Percentiles rank a stretch among this genome's conserved stretches.
phyloP scores from a whole-genome alignment of 768 basidiomycete genomes.

The Termitomyces sp. region DNA sequence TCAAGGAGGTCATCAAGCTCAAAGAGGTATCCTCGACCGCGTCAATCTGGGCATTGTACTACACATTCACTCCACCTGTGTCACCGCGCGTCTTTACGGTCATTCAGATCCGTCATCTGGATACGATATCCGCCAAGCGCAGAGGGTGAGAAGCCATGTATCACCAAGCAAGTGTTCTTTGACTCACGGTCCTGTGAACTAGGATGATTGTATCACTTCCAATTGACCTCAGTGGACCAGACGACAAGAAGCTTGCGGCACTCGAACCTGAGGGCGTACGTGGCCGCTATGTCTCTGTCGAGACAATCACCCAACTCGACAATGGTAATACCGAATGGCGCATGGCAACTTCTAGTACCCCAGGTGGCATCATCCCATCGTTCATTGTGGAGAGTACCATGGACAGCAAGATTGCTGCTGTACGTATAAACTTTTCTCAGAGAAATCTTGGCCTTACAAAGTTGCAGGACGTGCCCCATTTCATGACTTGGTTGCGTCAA shows the following conservation, averaged over 20 bases:
- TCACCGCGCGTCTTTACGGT: slow-evolving; percentile 76
- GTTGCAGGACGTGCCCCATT: slow-evolving; percentile 65
- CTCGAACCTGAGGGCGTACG: slow-evolving; percentile 60
- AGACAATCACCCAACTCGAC: slow-evolving; percentile 56
- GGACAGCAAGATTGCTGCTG: slow-evolving; percentile 58
- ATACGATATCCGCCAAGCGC: slow-evolving; percentile 39
- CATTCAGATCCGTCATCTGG: slow-evolving; percentile 55
- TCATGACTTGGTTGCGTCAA: slow-evolving; percentile 59
- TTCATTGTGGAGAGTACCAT: slow-evolving; percentile 59
- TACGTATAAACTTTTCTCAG: slow-evolving; percentile 21
- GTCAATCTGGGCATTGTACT: slow-evolving; percentile 66
- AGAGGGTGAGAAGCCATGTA: slow-evolving; percentile 46
- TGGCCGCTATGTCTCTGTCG: slow-evolving; percentile 68
- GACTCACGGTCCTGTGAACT: background rate
- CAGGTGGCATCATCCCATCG: slow-evolving; percentile 63
- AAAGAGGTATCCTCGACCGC: slow-evolving; percentile 60
- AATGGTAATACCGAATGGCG: slow-evolving; percentile 69
- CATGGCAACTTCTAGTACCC: slow-evolving; percentile 73
- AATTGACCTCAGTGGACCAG: slow-evolving; percentile 50
- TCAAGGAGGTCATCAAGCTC: slow-evolving; percentile 58
- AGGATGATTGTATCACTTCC: slow-evolving; percentile 62
- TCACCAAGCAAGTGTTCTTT: background rate
- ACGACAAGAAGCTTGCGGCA: slow-evolving; percentile 50
- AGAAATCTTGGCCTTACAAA: background rate
- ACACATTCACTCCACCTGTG: slow-evolving; percentile 65